phyloP scores from a whole-genome alignment of 2,329 filamentous ascomycete genomes.

The Hypomyces perniciosus region DNA sequence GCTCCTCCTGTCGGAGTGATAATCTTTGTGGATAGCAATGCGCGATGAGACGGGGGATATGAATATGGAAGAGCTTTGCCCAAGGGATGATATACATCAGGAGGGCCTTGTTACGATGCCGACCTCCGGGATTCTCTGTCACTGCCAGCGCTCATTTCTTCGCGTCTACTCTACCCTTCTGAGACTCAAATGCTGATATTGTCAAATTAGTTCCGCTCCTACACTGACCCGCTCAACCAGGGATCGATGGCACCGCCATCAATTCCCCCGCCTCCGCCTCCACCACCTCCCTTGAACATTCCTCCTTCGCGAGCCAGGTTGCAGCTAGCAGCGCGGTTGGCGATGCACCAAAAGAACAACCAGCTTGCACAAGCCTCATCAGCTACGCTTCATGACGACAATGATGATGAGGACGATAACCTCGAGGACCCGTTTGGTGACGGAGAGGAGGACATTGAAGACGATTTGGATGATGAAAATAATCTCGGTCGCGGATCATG shows the following conservation, averaged over 20 bases:
- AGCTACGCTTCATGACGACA: constrained; percentile 32
- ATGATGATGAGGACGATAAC: constrained; percentile 36
- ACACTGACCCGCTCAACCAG: constrained; percentile 50
- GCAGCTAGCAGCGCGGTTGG: constrained; percentile 82
- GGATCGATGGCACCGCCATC: constrained; percentile 50
- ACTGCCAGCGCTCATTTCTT: constrained; percentile 14
- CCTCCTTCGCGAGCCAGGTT: constrained; percentile 80
- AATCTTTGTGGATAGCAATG: constrained; percentile 6
- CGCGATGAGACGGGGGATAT: constrained; percentile 3
- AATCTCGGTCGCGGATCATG: constrained; percentile 36
- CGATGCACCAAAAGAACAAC: constrained; percentile 64
- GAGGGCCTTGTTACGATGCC: constrained; percentile 23
- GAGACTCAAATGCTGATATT: constrained; percentile 13
- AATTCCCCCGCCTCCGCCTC: constrained; percentile 54
- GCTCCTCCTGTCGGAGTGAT: not conserved
- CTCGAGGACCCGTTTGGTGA: constrained; percentile 44
- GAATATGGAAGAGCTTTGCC: constrained; percentile 2
- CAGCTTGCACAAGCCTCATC: constrained; percentile 42
- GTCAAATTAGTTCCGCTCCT: constrained; percentile 48
- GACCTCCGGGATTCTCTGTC: constrained; percentile 11
- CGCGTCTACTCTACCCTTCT: constrained; percentile 4
- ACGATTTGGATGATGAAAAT: constrained; percentile 44
- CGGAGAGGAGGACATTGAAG: constrained; percentile 47
- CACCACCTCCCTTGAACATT: constrained; percentile 76
- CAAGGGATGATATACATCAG: constrained; percentile 6